These are phyloP conservation scores for Pseudogymnoascus verrucosus DNA, from an alignment of 2,329 filamentous ascomycete genomes.

Conservation along the genomic window DNA sequence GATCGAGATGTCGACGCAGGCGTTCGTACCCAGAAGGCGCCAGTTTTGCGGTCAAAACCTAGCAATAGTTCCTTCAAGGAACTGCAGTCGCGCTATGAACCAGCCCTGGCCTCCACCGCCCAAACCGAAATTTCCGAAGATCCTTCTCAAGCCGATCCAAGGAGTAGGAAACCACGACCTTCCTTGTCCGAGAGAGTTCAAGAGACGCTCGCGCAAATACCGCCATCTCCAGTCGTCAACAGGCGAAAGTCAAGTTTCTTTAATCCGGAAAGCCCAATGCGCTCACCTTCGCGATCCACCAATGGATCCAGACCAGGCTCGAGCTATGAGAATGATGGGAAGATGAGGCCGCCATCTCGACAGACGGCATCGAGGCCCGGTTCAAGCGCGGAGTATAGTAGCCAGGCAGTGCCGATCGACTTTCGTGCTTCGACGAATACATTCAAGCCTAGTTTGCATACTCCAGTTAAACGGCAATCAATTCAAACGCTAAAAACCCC, in stretches of 20 bases:
- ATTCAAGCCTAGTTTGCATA: slow-evolving; percentile 34
- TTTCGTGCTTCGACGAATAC: slow-evolving; percentile 38
- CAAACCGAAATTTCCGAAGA: background rate
- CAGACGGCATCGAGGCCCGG: slow-evolving; percentile 45
- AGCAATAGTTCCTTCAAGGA: slow-evolving; percentile 6
- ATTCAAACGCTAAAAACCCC: slow-evolving; percentile 28
- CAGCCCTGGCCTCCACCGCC: background rate
- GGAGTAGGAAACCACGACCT: background rate
- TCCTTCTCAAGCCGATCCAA: background rate
- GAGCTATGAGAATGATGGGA: slow-evolving; percentile 55
- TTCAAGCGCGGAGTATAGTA: slow-evolving; percentile 44
- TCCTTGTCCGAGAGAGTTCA: slow-evolving; percentile 79
- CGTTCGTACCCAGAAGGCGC: background rate
- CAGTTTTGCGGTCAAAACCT: background rate
- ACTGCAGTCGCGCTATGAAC: slow-evolving; percentile 3
- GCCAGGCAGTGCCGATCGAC: slow-evolving; percentile 28
- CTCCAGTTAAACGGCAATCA: slow-evolving; percentile 28
- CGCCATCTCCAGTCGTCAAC: slow-evolving; percentile 65
- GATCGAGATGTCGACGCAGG: background rate
- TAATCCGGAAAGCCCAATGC: slow-evolving; percentile 51
- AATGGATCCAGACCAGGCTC: slow-evolving; percentile 32
- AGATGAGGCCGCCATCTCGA: slow-evolving; percentile 41
- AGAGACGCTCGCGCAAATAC: slow-evolving; percentile 71
- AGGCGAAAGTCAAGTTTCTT: slow-evolving; percentile 67
- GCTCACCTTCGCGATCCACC: slow-evolving; percentile 33